Evolutionary conservation across 2,329 filamentous ascomycete genomes (phyloP), one percentile per base, ranked within the genome.

Genomic region (Pseudocercospora pini-densiflorae): DNA sequence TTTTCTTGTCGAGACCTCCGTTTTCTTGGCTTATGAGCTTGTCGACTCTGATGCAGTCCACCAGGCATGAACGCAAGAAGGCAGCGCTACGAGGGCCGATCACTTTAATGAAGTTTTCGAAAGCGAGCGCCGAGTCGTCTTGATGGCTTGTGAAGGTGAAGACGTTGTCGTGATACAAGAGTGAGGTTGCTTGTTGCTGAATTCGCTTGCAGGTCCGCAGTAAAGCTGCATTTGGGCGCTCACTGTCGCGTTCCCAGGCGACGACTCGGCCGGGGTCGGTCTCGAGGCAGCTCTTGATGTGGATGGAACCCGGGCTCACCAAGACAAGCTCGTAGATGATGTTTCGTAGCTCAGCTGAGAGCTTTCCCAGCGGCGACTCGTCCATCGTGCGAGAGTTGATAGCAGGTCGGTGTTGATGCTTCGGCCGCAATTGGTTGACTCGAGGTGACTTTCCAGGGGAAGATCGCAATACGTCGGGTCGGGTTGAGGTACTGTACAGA

Each of bases 141-240:
- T 6, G 12, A 4, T 40, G 14, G 14, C 14, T 40, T 3, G 47
- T 51, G 47, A 58, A 58, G 10, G 14, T n/a, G 29, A 58, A 58
- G 1, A 9, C 4, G n/a, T 58, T 58, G 24, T 58, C 27, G 16
- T 19, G n/a, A 4, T 58, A 58, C 27, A 33, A 10, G 29, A 58
- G 12, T 2, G 23, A 14, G 2, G 69, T 68, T 4, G 74, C 69
- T 68, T 78, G 76, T 40, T 68, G 68, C 47, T 74, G 63, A 51
- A 78, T 67, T 49, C 71, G 59, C 36, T 70, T 68, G 67, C 71
- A 74, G 12, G 69, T 68, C 24, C 72, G 67, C 33, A 78, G 72
- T 5, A 78, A 70, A 31, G 70, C 64, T 21, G 5, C 10, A 9
- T 49, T 5, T 4, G 19, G 45, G 19, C 23, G n/a, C 8, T 49